These are phyloP conservation scores for Pseudogymnoascus sp. DNA, from an alignment of 2,329 filamentous ascomycete species.

Conservation along the genomic window DNA sequence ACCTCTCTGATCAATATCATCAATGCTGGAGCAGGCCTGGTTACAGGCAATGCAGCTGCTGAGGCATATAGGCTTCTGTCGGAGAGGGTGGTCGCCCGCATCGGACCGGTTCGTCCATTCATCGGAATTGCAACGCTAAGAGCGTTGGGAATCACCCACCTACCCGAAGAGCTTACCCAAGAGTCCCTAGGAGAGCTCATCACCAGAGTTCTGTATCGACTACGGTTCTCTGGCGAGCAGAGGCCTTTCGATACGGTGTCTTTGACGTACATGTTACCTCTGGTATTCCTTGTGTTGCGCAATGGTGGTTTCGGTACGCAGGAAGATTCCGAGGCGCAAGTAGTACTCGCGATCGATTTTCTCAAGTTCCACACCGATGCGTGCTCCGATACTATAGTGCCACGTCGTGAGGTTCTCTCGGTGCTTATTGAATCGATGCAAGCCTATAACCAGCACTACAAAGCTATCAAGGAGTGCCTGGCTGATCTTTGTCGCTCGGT, in stretches of 20 bases:
- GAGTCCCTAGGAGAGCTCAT: slow-evolving; percentile 81
- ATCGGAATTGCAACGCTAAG: slow-evolving; percentile 83
- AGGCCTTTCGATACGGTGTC: slow-evolving; percentile 87
- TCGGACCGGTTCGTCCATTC: slow-evolving; percentile 73
- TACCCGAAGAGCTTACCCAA: slow-evolving; percentile 65
- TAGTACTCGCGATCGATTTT: slow-evolving; percentile 83
- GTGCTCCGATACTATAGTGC: slow-evolving; percentile 68
- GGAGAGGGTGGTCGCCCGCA: slow-evolving; percentile 63
- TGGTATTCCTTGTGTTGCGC: slow-evolving; percentile 72
- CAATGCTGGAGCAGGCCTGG: slow-evolving; percentile 70
- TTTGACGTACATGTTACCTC: slow-evolving; percentile 77
- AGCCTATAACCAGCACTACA: slow-evolving; percentile 86
- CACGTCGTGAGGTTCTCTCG: slow-evolving; percentile 66
- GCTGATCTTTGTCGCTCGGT: slow-evolving; percentile 79
- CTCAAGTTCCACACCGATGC: slow-evolving; percentile 80
- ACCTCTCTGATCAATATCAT: slow-evolving; percentile 67
- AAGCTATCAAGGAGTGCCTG: slow-evolving; percentile 87
- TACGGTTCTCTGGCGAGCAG: slow-evolving; percentile 87
- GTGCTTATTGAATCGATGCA: slow-evolving; percentile 78
- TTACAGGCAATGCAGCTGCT: slow-evolving; percentile 75
- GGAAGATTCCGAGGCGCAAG: slow-evolving; percentile 83
- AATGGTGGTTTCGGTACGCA: slow-evolving; percentile 70
- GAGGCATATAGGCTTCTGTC: slow-evolving; percentile 75
- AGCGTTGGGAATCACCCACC: slow-evolving; percentile 64
- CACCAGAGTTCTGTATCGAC: slow-evolving; percentile 81